Evolutionary conservation across 108 stramenopile genomes (phyloP).

Genomic region (Seminavis robusta): DNA sequence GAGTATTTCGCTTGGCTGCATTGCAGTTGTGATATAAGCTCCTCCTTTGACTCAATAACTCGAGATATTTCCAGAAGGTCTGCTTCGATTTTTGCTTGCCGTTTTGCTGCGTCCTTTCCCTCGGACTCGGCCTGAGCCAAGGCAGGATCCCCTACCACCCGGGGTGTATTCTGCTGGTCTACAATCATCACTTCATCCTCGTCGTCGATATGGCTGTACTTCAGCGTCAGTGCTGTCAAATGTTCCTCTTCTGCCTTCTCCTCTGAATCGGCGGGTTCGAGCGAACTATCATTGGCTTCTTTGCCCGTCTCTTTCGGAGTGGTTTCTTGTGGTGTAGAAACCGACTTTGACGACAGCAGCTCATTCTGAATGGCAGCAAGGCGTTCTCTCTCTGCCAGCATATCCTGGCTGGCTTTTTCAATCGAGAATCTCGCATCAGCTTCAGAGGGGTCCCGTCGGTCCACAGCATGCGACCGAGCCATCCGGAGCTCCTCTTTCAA

Average conservation of each 20-base stretch:
- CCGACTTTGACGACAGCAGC: no score
- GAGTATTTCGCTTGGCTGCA: conserved; percentile 47
- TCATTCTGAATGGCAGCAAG: not conserved
- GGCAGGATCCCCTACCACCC: conserved; percentile 1
- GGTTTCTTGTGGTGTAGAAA: no score
- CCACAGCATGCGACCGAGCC: not conserved
- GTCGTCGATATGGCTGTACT: conserved; percentile 13
- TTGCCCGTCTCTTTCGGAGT: no score
- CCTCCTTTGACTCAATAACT: conserved; percentile 52
- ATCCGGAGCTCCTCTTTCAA: conserved; percentile 15
- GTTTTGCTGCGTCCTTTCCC: not conserved
- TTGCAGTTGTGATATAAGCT: conserved; percentile 49
- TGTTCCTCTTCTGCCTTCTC: conserved; percentile 32
- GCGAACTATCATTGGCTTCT: no score
- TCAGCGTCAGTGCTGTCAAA: conserved; percentile 15
- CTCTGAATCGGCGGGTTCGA: not conserved
- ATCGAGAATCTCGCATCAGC: not conserved
- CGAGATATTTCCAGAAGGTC: conserved; percentile 42
- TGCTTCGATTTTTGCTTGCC: conserved; percentile 16
- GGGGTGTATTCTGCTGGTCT: not conserved
- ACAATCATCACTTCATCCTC: conserved; percentile 12
- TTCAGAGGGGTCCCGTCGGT: not conserved
- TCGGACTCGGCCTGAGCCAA: not conserved
- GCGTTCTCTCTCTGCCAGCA: not conserved
- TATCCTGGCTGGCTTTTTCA: not conserved